A percentile compares a stretch with the other conserved stretches of the same genome.
Evolutionary conservation across 208 protist genomes (phyloP).

Genomic region (Entamoeba invadens): DNA sequence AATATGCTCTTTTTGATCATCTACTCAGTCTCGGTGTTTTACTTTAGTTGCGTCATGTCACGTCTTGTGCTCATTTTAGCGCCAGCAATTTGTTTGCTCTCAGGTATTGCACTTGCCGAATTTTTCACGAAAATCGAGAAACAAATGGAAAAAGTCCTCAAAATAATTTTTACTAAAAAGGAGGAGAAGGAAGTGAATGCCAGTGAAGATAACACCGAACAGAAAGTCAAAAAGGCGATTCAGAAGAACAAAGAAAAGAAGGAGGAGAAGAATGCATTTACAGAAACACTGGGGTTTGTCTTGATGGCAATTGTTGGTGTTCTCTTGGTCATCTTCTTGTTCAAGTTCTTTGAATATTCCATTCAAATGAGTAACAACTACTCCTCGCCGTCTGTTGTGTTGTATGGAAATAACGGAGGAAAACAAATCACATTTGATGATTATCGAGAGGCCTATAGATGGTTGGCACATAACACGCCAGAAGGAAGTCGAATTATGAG

Average conservation of each 20-base stretch:
- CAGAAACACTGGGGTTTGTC: background rate
- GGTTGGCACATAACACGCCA: slow-evolving; percentile 74
- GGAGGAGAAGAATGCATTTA: background rate
- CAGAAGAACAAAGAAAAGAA: background rate
- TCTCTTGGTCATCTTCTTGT: slow-evolving; percentile 47
- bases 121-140: slow-evolving; percentile 28
- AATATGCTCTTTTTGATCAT: slow-evolving; percentile 61
- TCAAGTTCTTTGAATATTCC: slow-evolving; percentile 38
- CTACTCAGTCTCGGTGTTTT: slow-evolving; percentile 58
- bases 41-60: slow-evolving; percentile 66
- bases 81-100: slow-evolving; percentile 55
- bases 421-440: slow-evolving; percentile 69
- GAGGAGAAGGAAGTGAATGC: slow-evolving; percentile 24
- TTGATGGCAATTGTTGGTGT: slow-evolving; percentile 27
- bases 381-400: slow-evolving; percentile 51
- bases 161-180: slow-evolving; percentile 23
- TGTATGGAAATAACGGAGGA: slow-evolving; percentile 4
- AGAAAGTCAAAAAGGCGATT: slow-evolving; percentile 13
- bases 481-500: slow-evolving; percentile 68
- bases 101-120: slow-evolving; percentile 45
- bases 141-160: background rate
- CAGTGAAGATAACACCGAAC: slow-evolving; percentile 9
- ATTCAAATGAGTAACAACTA: slow-evolving; percentile 44
- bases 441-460: slow-evolving; percentile 81
- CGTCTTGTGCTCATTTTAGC: slow-evolving; percentile 69